These are phyloP conservation scores for Knufia petricola DNA, from an alignment of 2,329 filamentous ascomycete genomes.

Conservation along the genomic window DNA sequence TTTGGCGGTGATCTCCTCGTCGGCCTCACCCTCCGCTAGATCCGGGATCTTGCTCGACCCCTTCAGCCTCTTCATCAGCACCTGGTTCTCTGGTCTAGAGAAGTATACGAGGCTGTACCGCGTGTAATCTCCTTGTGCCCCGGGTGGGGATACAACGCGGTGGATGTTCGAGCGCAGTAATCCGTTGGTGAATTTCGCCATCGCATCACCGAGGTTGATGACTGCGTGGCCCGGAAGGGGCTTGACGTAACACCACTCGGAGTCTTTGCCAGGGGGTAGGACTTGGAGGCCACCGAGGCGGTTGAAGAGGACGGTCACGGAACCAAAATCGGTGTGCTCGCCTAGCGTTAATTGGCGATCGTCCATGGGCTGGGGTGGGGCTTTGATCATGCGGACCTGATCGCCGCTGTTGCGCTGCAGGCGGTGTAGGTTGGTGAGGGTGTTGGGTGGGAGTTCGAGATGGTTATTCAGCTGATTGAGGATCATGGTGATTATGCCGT, in stretches of 20 bases:
- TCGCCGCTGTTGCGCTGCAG: slow-evolving; percentile 38
- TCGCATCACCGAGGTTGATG: slow-evolving; percentile 36
- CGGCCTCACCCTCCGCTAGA: slow-evolving; percentile 25
- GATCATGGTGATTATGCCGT: slow-evolving; percentile 38
- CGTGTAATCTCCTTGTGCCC: slow-evolving; percentile 34
- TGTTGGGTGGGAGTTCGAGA: slow-evolving; percentile 34
- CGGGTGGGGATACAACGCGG: slow-evolving; percentile 42
- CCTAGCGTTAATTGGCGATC: slow-evolving; percentile 38
- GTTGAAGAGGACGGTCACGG: slow-evolving; percentile 48
- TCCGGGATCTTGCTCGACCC: slow-evolving; percentile 29
- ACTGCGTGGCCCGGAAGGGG: slow-evolving; percentile 41
- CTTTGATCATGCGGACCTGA: slow-evolving; percentile 45
- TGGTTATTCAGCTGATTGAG: slow-evolving; percentile 36
- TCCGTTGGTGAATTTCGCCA: slow-evolving; percentile 37
- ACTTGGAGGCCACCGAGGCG: slow-evolving; percentile 47
- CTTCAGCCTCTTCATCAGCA: slow-evolving; percentile 34
- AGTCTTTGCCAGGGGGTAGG: slow-evolving; percentile 32
- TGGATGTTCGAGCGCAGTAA: slow-evolving; percentile 36
- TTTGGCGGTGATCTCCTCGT: slow-evolving; percentile 32
- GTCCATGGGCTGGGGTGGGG: slow-evolving; percentile 37
- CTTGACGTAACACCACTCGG: slow-evolving; percentile 44
- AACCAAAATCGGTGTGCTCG: slow-evolving; percentile 50
- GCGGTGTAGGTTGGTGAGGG: slow-evolving; percentile 39
- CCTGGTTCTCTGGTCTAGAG: slow-evolving; percentile 40
- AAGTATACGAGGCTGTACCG: slow-evolving; percentile 49